Evolutionary conservation across 495 filamentous ascomycete genomes (phyloP), one percentile per base, ranked within the genome.

Genomic region (Aspergillus homomorphus): DNA sequence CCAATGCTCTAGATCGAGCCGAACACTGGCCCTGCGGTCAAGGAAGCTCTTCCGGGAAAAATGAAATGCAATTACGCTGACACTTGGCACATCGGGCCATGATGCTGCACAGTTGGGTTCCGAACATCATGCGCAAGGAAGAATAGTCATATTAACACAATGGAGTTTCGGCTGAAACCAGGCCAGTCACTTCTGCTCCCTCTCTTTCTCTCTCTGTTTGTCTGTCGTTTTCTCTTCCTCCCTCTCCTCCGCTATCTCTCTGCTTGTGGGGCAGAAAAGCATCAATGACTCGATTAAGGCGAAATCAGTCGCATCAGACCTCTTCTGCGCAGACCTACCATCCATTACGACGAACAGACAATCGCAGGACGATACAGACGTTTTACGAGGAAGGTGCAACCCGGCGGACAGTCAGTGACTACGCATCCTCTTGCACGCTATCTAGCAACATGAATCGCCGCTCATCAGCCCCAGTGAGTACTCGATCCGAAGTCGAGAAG

Each of bases 381-480:
- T 69, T 75, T 28, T 71, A 63, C 7, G 71, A 75, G 55, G 76
- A 79, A 60, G 73, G 75, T 23, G 66, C 63, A 21, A 74, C 75
- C 1, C 66, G 78, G 18, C 65, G 70, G 22, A 69, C 72, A 21
- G 66, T 62, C 30, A 62, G 60, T 42, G 73, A 67, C 49, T 61
- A 62, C 19, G 56, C 63, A 28, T 56, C 50, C 30, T 75, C 73
- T 24, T 66, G 68, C 22, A 57, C 63, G 14, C 60, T 57, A 45
- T 62, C 60, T 23, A 60, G 62, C n/a, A 71, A 69, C 5, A 59
- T 73, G 42, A 70, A 63, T 44, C 64, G 69, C 33, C 69, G 66
- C 12, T 60, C 63, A 38, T 66, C 63, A 15, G 63, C 74, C 1
- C 55, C 69, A 23, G 70, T 68, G 9, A 64, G 69, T 4, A 69